Base-by-base conservation (phyloP, 108 stramenopile species). In the Nitzschia palea region DNA sequence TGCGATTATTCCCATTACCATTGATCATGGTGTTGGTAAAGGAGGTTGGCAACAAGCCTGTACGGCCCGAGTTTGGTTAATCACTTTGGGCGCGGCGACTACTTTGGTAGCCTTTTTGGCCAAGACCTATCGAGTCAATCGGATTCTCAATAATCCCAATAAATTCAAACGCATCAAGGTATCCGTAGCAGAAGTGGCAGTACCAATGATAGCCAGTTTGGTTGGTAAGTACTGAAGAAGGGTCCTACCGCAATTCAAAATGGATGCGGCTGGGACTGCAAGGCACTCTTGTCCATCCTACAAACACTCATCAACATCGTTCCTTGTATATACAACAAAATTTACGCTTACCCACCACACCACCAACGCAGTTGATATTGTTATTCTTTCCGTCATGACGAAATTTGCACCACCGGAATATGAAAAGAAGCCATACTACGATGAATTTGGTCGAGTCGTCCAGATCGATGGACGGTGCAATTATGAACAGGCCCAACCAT, bases 61-160 rank as follows among this genome's bases (percentile, higher is more conserved):
- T 34, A 68, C 35, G 26, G 35, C 61, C 17, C 18, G 22, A 0
- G 69, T 48, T 44, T 83, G 74, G 74, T 43, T 82, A 1, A 10
- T 77, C n/a, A 51, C 51, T 2, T 53, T 79, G 33, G 86, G 86
- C 47, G 65, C 71, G 20, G 54, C 76, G 4, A 66, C 55, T 3
- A 65, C 68, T 0, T 75, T 86, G 30, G 73, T 78, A 2, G 77
- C 80, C 17, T 64, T 86, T 12, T 72, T 80, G 25, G 62, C 76
- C 44, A 86, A 86, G 65, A 75, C 70, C 17, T 77, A 77, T 54
- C 73, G 85, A 34, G 23, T 86, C 47, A 83, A 83, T 45, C 32
- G 65, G 18, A 65, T 84, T 32, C 27, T 76, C 33, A 4, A 36
- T 30, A 65, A 44, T 26, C 50, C 55, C n/a, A 44, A 43, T 20